Conservation (phyloP, 768 basidiomycete species). For the Scleroderma bovista region DNA sequence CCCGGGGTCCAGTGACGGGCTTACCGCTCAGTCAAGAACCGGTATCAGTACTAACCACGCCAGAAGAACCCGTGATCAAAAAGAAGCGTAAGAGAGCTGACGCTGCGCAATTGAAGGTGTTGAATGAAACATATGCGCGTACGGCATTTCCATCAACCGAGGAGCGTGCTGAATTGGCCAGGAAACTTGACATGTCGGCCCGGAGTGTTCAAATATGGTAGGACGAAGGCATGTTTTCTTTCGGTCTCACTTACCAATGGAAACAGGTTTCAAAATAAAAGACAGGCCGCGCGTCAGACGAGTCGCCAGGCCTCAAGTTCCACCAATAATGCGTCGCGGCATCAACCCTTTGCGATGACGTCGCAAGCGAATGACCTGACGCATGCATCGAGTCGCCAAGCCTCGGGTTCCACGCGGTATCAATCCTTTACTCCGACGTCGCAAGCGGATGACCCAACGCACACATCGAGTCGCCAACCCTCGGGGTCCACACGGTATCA, state of each 20-base stretch:
- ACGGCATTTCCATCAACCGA: slow-evolving; percentile 88
- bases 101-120: slow-evolving; percentile 69
- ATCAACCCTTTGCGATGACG: slow-evolving; percentile 45
- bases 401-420: too few relatives aligned
- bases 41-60: slow-evolving; percentile 30
- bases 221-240: slow-evolving; percentile 16
- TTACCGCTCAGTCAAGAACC: slow-evolving; percentile 30
- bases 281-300: slow-evolving; percentile 77
- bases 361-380: slow-evolving; percentile 30
- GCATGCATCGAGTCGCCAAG: too few relatives aligned
- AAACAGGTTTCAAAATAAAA: slow-evolving; percentile 81
- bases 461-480: too few relatives aligned
- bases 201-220: slow-evolving; percentile 87
- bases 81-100: slow-evolving; percentile 87
- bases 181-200: slow-evolving; percentile 75
- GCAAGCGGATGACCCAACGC: too few relatives aligned
- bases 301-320: slow-evolving; percentile 55
- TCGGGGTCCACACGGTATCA: too few relatives aligned
- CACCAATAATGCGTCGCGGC: slow-evolving; percentile 34
- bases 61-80: slow-evolving; percentile 69
- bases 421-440: too few relatives aligned
- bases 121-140: slow-evolving; percentile 74
- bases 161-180: slow-evolving; percentile 73
- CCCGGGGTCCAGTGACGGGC: slow-evolving; percentile 35
- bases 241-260: slow-evolving; percentile 16